Conservation (phyloP, 495 filamentous ascomycete genomes). For the Baudoinia panamericana region DNA sequence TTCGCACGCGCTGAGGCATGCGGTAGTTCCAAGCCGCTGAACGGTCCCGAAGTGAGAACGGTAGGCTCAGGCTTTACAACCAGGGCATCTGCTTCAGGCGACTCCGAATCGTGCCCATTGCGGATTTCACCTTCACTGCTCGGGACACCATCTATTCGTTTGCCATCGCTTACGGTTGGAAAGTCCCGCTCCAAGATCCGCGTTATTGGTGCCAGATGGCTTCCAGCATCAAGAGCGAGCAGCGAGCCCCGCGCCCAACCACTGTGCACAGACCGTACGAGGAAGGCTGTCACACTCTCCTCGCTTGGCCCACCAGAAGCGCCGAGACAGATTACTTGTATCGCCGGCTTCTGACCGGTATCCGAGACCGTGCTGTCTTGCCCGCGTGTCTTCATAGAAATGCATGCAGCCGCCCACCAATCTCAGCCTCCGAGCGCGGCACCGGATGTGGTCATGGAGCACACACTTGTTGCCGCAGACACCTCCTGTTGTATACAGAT, state of each 20-base stretch:
- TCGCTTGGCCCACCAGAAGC: conserved; percentile 83
- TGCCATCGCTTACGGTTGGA: conserved; percentile 19
- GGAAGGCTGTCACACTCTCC: conserved; percentile 74
- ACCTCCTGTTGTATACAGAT: too few species aligned
- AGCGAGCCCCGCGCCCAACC: conserved; percentile 69
- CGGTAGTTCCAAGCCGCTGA: conserved; percentile 58
- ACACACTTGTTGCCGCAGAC: too few species aligned
- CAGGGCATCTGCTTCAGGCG: conserved; percentile 17
- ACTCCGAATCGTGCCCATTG: conserved; percentile 8
- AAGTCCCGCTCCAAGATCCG: conserved; percentile 49
- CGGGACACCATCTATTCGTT: background rate
- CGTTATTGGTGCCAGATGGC: conserved; percentile 72
- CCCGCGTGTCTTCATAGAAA: too few species aligned
- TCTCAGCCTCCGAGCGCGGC: too few species aligned
- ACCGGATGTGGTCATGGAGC: too few species aligned
- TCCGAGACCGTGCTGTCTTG: conserved; percentile 5
- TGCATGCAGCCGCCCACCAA: too few species aligned
- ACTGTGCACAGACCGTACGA: conserved; percentile 68
- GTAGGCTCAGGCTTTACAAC: conserved; percentile 18
- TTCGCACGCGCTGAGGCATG: conserved; percentile 53
- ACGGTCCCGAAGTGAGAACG: conserved; percentile 43
- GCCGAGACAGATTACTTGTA: conserved; percentile 35
- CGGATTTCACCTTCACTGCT: conserved; percentile 1
- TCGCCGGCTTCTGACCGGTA: conserved; percentile 9
- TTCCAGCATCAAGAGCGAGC: conserved; percentile 83